Percentiles rank a stretch among this genome's conserved stretches.
phyloP scores from a whole-genome alignment of 345 rosid genomes.

The Bruguiera gymnorhiza region DNA sequence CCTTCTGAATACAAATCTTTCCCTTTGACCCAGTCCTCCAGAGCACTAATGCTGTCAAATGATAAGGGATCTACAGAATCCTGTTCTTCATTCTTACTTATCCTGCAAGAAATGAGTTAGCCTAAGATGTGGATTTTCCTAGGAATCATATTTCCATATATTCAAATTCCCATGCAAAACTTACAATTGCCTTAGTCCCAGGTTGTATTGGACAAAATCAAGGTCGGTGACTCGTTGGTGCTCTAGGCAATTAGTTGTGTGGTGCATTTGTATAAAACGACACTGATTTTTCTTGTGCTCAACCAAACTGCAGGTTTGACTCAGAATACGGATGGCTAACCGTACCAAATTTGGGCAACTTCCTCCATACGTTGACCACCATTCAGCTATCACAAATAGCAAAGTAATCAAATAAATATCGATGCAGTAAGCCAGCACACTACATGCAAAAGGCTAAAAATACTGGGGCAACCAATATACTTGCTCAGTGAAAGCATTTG shows the following conservation, averaged over 20 bases:
- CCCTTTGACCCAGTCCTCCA: conserved; percentile 25
- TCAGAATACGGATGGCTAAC: conserved; percentile 65
- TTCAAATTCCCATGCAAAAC: conserved; percentile 15
- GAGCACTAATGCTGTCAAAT: conserved; percentile 10
- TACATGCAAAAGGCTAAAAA: not conserved
- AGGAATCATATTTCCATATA: not conserved
- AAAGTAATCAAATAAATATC: not conserved
- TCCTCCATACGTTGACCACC: conserved; percentile 99
- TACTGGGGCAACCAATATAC: not conserved
- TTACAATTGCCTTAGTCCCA: conserved; percentile 64
- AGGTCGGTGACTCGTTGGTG: conserved; percentile 65
- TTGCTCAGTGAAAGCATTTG: not conserved
- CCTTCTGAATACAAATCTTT: conserved; percentile 20
- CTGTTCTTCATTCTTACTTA: conserved; percentile 14
- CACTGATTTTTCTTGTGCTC: conserved; percentile 39
- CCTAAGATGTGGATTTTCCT: not conserved
- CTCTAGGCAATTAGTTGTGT: conserved; percentile 67
- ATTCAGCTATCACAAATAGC: conserved; percentile 57
- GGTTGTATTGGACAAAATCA: conserved; percentile 69
- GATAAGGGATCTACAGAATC: conserved; percentile 18
- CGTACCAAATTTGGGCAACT: conserved; percentile 84
- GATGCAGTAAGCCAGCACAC: not conserved
- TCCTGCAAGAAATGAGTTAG: conserved; percentile 10
- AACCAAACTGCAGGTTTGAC: conserved; percentile 69
- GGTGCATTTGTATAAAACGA: conserved; percentile 41